A percentile compares a stretch with the other conserved stretches of the same genome.
phyloP scores from a whole-genome alignment of 75 land plant genomes.

The Gnetum montanum region DNA sequence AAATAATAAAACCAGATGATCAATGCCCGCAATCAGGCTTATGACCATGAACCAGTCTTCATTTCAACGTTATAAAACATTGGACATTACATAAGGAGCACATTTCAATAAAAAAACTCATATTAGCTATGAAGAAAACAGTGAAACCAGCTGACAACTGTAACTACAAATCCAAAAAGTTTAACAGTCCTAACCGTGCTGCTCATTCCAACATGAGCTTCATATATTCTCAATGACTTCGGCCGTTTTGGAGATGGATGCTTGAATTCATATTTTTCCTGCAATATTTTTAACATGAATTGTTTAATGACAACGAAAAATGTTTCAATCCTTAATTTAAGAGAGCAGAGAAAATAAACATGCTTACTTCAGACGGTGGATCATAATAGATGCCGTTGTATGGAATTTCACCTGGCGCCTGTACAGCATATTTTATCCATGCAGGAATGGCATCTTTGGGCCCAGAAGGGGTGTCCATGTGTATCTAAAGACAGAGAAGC shows the following conservation, averaged over 20 bases:
- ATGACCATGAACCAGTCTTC: too few species aligned
- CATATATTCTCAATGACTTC: slow-evolving; percentile 78
- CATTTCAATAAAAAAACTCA: too few species aligned
- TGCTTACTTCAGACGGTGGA: slow-evolving; percentile 70
- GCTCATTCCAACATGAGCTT: slow-evolving; percentile 96
- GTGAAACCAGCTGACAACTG: too few species aligned
- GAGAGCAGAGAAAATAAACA: too few species aligned
- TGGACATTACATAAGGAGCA: too few species aligned
- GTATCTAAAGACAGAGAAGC: slow-evolving; percentile 46
- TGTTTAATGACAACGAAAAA: neutral
- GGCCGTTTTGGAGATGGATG: slow-evolving; percentile 75
- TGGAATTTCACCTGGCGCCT: slow-evolving; percentile 91
- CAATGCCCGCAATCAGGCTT: too few species aligned
- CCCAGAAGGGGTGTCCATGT: slow-evolving; percentile 89
- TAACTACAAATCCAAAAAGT: neutral
- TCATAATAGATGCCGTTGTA: slow-evolving; percentile 91
- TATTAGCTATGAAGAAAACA: too few species aligned
- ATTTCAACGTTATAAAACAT: too few species aligned
- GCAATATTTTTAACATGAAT: slow-evolving; percentile 9
- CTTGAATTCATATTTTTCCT: slow-evolving; percentile 78
- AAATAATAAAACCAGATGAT: too few species aligned
- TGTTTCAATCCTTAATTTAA: neutral
- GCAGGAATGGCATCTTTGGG: slow-evolving; percentile 91
- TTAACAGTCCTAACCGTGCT: slow-evolving; percentile 56
- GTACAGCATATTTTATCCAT: slow-evolving; percentile 91